These are phyloP conservation scores for Pneumocystis jirovecii DNA, from an alignment of 1,139 yeast species.

Conservation along the genomic window DNA sequence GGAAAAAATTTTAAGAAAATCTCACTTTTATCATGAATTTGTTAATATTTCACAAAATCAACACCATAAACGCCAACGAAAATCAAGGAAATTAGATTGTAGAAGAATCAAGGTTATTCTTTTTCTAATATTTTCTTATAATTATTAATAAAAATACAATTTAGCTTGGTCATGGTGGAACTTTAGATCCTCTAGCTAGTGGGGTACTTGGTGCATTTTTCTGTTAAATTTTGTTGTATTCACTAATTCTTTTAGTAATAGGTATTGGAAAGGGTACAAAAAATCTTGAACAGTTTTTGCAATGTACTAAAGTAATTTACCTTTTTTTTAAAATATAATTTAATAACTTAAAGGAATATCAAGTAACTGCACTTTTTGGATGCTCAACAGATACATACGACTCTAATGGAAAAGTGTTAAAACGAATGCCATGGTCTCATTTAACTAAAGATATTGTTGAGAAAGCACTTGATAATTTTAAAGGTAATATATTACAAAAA, in stretches of 20 bases:
- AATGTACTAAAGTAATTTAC: conserved; percentile 32
- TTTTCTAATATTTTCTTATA: background rate
- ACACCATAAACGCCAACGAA: background rate
- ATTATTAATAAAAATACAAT: background rate
- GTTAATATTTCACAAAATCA: background rate
- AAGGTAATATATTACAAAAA: conserved; percentile 69
- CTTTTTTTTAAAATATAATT: background rate
- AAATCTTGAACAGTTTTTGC: conserved; percentile 52
- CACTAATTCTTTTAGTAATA: conserved; percentile 33
- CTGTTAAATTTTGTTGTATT: background rate
- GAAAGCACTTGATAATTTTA: conserved; percentile 41
- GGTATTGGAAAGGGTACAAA: conserved; percentile 90
- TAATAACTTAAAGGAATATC: conserved; percentile 39
- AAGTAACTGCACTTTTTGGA: conserved; percentile 75
- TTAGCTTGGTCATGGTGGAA: conserved; percentile 94
- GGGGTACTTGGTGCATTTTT: conserved; percentile 43
- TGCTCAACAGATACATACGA: conserved; percentile 90
- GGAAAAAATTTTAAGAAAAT: background rate
- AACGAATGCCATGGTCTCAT: conserved; percentile 42
- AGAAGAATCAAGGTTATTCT: background rate
- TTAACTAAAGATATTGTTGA: conserved; percentile 41
- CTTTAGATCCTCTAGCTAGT: conserved; percentile 85
- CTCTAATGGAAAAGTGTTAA: conserved; percentile 66
- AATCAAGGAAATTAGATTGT: background rate
- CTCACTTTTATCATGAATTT: background rate